Percentiles rank a stretch among this genome's conserved stretches.
Conservation (phyloP, 2,329 filamentous ascomycete species). For the Hypoxylon sp. region DNA sequence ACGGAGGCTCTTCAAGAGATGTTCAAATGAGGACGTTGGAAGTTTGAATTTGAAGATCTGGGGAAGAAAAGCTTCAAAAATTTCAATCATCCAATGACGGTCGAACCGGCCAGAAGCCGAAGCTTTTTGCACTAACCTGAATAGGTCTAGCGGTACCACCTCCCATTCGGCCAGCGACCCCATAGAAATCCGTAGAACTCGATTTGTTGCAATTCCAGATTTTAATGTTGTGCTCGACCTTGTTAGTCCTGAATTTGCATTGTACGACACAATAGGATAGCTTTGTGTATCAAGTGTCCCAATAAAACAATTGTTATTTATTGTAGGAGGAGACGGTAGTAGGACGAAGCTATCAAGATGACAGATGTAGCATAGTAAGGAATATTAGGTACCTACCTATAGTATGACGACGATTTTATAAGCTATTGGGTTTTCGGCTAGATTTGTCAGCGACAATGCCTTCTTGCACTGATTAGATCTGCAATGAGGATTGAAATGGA, state of each 20-base stretch:
- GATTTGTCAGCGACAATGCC: constrained; percentile 32
- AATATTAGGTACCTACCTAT: no score
- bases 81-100: constrained; percentile 52
- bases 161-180: constrained; percentile 26
- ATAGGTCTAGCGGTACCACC: constrained; percentile 50
- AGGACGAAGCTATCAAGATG: background rate
- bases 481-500: background rate
- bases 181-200: constrained; percentile 56
- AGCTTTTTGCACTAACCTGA: constrained; percentile 50
- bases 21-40: constrained; percentile 40
- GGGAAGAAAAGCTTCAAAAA: constrained; percentile 55
- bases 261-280: background rate
- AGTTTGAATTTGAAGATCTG: constrained; percentile 45
- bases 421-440: background rate
- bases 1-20: constrained; percentile 37
- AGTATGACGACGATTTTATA: background rate
- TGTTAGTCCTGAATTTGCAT: constrained; percentile 2
- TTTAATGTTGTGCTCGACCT: constrained; percentile 22
- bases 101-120: constrained; percentile 50
- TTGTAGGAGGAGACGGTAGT: background rate
- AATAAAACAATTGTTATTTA: background rate
- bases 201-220: constrained; percentile 38
- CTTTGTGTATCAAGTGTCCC: background rate
- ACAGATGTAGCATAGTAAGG: background rate
- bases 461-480: background rate